Conservation (phyloP, 169 alveolate genomes). For the Eimeria necatrix region DNA sequence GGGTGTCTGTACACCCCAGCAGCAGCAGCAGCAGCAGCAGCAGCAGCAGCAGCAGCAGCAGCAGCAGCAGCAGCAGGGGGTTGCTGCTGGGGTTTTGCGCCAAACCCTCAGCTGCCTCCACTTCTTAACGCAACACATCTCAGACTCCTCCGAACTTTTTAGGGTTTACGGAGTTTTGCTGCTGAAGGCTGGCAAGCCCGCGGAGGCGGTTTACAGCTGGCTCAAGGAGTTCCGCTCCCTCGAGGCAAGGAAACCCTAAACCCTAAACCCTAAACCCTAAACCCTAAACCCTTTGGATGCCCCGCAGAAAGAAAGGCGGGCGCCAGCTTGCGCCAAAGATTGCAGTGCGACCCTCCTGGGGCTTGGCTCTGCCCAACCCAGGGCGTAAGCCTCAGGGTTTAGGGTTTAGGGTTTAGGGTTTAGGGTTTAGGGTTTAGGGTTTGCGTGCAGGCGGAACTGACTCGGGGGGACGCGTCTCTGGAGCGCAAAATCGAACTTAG, state of each 20-base stretch:
- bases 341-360: too few relatives aligned
- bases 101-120: conserved; percentile 44
- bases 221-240: conserved; percentile 68
- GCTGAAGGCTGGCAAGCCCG: neutral
- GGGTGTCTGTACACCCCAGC: neutral
- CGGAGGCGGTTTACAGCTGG: conserved; percentile 51
- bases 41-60: too few relatives aligned
- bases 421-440: conserved; percentile 11
- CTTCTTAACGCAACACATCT: conserved; percentile 54
- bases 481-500: neutral
- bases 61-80: neutral
- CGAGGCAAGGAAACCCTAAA: neutral
- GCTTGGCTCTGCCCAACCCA: neutral
- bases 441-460: conserved; percentile 37
- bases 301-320: too few relatives aligned
- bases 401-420: neutral
- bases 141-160: conserved; percentile 71
- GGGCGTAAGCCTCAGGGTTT: neutral
- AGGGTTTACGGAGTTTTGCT: conserved; percentile 49
- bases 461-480: neutral
- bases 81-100: neutral
- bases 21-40: neutral
- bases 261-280: neutral
- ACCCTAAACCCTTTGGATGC: too few relatives aligned
- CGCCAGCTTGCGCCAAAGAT: too few relatives aligned